Evolutionary conservation across 805 yeast genomes (phyloP).

Genomic region (Candida ovalis): DNA sequence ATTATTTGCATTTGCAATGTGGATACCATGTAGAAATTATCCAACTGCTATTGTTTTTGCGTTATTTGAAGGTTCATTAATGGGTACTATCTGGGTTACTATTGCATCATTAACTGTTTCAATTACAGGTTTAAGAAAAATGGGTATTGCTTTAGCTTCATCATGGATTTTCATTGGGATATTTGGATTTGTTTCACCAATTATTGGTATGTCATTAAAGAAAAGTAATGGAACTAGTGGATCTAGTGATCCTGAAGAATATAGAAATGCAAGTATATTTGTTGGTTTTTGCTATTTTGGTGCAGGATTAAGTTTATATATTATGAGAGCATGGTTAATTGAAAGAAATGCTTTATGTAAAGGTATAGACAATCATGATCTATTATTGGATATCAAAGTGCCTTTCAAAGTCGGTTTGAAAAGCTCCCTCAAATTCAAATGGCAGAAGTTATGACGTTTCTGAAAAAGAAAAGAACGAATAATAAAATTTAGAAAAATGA

Average conservation of each 20-base stretch:
- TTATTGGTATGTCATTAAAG: slow-evolving; percentile 54
- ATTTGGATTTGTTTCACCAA: slow-evolving; percentile 53
- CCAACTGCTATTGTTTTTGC: slow-evolving; percentile 55
- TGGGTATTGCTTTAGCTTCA: slow-evolving; percentile 46
- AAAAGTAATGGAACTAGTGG: slow-evolving; percentile 27
- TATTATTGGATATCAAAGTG: slow-evolving; percentile 13
- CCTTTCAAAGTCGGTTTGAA: slow-evolving; percentile 5
- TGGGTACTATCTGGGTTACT: slow-evolving; percentile 62
- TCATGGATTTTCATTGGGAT: slow-evolving; percentile 49
- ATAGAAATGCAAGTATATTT: slow-evolving; percentile 51
- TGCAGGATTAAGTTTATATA: slow-evolving; percentile 38
- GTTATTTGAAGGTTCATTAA: slow-evolving; percentile 47
- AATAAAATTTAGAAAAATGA: too few relatives aligned
- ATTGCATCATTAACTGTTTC: slow-evolving; percentile 48
- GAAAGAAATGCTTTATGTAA: slow-evolving; percentile 39
- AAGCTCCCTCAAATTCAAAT: slow-evolving; percentile 7
- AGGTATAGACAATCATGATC: slow-evolving; percentile 20
- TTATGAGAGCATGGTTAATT: slow-evolving; percentile 53
- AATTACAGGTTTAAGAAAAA: slow-evolving; percentile 49
- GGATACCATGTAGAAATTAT: slow-evolving; percentile 54
- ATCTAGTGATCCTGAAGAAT: slow-evolving; percentile 37
- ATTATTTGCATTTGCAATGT: slow-evolving; percentile 44
- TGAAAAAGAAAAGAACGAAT: too few relatives aligned
- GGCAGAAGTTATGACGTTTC: slow-evolving; percentile 15
- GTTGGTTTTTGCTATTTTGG: slow-evolving; percentile 53